Percentiles rank a stretch among this genome's conserved stretches.
Conservation (phyloP, 139 green algal species). For the Tetradesmus obliquus region DNA sequence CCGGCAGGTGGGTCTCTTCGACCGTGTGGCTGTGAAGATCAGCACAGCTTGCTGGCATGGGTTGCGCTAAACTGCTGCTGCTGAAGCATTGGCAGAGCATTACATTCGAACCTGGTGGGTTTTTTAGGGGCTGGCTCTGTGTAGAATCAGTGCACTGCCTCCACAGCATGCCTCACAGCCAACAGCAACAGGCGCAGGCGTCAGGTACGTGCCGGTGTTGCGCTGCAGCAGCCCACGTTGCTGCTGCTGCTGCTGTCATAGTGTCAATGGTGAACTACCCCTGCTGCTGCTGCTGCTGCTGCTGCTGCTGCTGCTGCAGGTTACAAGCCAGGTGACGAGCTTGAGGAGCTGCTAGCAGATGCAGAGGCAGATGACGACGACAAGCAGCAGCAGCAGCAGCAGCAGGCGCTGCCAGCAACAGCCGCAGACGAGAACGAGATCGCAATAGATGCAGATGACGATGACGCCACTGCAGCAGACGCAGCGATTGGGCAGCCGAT, state of each 20-base stretch:
- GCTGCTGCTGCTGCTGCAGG: conserved; percentile 7
- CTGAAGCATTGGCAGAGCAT: too few species aligned
- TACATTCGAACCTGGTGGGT: too few species aligned
- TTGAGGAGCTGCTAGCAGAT: conserved; percentile 11
- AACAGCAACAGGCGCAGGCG: too few species aligned
- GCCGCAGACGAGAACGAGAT: conserved; percentile 27
- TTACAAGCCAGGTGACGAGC: conserved; percentile 12
- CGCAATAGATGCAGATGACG: conserved; percentile 1
- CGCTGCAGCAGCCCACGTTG: not conserved
- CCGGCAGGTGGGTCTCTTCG: not conserved
- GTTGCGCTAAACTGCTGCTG: too few species aligned
- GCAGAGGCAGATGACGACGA: not conserved
- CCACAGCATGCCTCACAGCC: too few species aligned
- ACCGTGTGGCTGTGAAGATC: too few species aligned
- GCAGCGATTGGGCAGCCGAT: not conserved
- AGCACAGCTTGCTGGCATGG: too few species aligned
- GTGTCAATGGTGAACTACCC: too few species aligned
- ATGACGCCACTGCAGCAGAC: conserved; percentile 8
- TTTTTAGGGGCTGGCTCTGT: too few species aligned
- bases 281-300: not conserved
- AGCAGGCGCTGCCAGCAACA: not conserved
- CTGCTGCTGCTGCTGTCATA: not conserved
- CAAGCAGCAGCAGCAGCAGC: conserved; percentile 31
- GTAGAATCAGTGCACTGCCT: too few species aligned
- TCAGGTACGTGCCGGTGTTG: not conserved